A percentile compares a stretch with the other conserved stretches of the same genome.
These are phyloP conservation scores for Xanthoconium purpureum DNA, from an alignment of 768 basidiomycete genomes.

Conservation along the genomic window DNA sequence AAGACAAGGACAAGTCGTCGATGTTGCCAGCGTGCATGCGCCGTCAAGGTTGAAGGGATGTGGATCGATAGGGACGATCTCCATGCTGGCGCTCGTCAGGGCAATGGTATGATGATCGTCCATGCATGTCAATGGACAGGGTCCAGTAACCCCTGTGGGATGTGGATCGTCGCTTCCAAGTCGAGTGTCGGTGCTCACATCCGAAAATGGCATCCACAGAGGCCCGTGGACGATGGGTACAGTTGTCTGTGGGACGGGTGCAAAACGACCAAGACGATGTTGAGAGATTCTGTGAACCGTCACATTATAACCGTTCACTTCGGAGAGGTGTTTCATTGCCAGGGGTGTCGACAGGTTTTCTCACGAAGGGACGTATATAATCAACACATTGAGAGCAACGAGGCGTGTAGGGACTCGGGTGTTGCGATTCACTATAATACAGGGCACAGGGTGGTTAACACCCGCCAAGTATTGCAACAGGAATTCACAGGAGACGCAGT, in stretches of 20 bases:
- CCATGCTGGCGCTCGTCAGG: not conserved
- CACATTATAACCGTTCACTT: constrained; percentile 7
- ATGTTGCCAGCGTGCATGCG: not conserved
- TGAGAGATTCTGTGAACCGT: not conserved
- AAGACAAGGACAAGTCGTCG: not conserved
- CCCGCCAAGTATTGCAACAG: not conserved
- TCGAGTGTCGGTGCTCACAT: constrained; percentile 2
- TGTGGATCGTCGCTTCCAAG: constrained; percentile 11
- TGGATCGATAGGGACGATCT: constrained; percentile 8
- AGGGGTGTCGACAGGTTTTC: not conserved
- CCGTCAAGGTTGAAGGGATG: not conserved
- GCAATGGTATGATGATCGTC: not conserved
- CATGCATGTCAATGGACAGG: constrained; percentile 10
- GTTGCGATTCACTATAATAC: not conserved
- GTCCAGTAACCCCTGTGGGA: not conserved
- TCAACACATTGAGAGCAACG: not conserved
- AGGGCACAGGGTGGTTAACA: not conserved
- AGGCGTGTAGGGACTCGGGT: not conserved
- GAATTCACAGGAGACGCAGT: not conserved
- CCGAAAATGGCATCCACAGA: constrained; percentile 4
- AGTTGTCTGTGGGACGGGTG: constrained; percentile 5
- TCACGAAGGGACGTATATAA: constrained; percentile 8
- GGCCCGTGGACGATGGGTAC: not conserved
- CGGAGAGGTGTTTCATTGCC: constrained; percentile 2
- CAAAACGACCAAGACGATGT: not conserved